Percentiles rank a stretch among this genome's conserved stretches.
Conservation (phyloP, 2,329 filamentous ascomycete genomes). For the Calonectria honghensis region DNA sequence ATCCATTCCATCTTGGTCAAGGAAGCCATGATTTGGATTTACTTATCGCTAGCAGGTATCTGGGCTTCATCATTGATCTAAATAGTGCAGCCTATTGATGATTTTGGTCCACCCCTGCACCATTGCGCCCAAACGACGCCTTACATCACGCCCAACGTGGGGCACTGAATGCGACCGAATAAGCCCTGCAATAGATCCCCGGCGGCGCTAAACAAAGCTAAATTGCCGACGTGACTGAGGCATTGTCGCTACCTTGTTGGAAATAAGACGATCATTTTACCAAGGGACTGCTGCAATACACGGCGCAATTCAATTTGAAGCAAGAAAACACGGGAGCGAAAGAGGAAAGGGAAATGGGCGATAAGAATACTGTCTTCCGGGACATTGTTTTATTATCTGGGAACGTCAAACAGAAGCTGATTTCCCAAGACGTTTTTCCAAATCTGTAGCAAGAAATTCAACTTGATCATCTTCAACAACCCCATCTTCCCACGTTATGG, state of each 20-base stretch:
- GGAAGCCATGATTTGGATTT: background rate
- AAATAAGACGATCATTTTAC: no score
- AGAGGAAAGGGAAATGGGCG: background rate
- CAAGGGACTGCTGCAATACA: background rate
- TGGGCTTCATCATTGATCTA: background rate
- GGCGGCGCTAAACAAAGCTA: background rate
- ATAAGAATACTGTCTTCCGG: background rate
- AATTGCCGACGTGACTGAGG: background rate
- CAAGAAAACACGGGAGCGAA: background rate
- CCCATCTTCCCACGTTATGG: constrained; percentile 38
- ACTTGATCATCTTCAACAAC: constrained; percentile 31
- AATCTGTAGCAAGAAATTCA: background rate
- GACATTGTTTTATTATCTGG: background rate
- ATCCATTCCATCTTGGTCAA: constrained; percentile 24
- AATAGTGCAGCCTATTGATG: background rate
- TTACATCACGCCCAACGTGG: constrained; percentile 15
- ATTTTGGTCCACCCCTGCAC: background rate
- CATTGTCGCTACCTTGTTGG: no score
- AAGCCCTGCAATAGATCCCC: no score
- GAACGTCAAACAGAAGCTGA: background rate
- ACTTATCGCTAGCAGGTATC: background rate
- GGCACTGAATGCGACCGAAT: background rate
- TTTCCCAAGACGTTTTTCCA: constrained; percentile 19
- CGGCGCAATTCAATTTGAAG: background rate
- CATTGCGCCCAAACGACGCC: constrained; percentile 10